Percentiles rank a stretch among this genome's conserved stretches.
Evolutionary conservation across 2,329 filamentous ascomycete genomes (phyloP).

Genomic region (Paramyrothecium sp.): DNA sequence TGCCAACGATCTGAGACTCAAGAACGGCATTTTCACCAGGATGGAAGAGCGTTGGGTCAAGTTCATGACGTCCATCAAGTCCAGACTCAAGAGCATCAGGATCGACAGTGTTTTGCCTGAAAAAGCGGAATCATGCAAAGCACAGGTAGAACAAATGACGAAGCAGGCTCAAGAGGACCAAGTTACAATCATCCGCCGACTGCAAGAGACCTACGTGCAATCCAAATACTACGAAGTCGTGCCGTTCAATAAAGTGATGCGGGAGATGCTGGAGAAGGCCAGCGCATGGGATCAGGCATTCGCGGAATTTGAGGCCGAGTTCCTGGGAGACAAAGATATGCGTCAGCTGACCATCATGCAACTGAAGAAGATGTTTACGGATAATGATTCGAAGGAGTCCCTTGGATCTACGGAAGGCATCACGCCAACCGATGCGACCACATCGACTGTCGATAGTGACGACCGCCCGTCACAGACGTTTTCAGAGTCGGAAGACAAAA

Average conservation of each 20-base stretch:
- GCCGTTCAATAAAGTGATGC: constrained; percentile 83
- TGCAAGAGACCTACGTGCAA: constrained; percentile 88
- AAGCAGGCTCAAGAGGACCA: constrained; percentile 86
- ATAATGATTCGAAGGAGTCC: constrained; percentile 80
- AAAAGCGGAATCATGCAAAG: constrained; percentile 77
- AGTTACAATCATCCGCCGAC: constrained; percentile 65
- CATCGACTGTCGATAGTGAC: constrained; percentile 51
- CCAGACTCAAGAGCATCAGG: constrained; percentile 82
- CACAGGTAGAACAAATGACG: constrained; percentile 75
- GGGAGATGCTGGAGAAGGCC: constrained; percentile 89
- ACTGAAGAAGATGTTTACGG: constrained; percentile 90
- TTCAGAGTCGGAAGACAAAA: constrained; percentile 47
- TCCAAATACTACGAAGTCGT: constrained; percentile 97
- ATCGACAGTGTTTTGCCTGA: constrained; percentile 88
- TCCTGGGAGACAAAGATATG: constrained; percentile 96
- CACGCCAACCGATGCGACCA: constrained; percentile 63
- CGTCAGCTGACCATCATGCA: constrained; percentile 88
- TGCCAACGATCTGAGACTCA: constrained; percentile 85
- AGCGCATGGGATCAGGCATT: constrained; percentile 93
- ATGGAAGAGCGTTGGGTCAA: constrained; percentile 79
- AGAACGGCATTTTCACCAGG: constrained; percentile 84
- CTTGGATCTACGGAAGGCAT: constrained; percentile 68
- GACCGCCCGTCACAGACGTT: constrained; percentile 45
- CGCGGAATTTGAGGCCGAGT: constrained; percentile 86
- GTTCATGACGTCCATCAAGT: constrained; percentile 85